A percentile compares a stretch with the other conserved stretches of the same genome.
Conservation (phyloP, 352 stramenopile species). For the Paralagenidium karlingii region DNA sequence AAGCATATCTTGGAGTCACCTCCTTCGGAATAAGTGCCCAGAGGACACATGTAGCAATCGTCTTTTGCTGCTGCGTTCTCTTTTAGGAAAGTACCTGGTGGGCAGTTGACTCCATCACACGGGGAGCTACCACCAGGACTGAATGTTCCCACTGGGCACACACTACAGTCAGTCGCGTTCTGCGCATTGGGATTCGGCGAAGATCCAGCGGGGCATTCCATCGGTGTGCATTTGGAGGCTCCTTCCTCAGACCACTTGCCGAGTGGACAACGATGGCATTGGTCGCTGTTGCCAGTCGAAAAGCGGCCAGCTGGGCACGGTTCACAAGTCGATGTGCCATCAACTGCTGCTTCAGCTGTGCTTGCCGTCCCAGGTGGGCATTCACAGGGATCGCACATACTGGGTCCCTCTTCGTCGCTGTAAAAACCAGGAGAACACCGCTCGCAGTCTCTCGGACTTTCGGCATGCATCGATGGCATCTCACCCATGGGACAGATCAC, state of each 20-base stretch:
- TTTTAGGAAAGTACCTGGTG: conserved; percentile 11
- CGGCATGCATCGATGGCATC: conserved; percentile 18
- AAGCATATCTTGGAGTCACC: conserved; percentile 13
- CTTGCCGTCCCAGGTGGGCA: conserved; percentile 16
- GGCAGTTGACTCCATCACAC: conserved; percentile 14
- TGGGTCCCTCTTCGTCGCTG: conserved; percentile 15
- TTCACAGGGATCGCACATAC: conserved; percentile 22
- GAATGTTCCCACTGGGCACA: conserved; percentile 19
- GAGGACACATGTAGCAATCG: conserved; percentile 19
- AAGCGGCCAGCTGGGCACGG: conserved; percentile 12
- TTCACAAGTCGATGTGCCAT: conserved; percentile 7
- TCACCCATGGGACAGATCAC: conserved; percentile 11
- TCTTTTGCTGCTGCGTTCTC: conserved; percentile 9
- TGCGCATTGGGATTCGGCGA: conserved; percentile 12
- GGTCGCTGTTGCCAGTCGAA: conserved; percentile 16
- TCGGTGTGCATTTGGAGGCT: conserved; percentile 11
- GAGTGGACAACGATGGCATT: conserved; percentile 19
- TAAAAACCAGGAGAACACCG: conserved; percentile 20
- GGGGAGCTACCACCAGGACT: conserved; percentile 10
- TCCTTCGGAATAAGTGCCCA: conserved; percentile 20
- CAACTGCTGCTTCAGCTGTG: conserved; percentile 1
- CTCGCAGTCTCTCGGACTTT: conserved; percentile 11
- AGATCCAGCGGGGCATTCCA: conserved; percentile 15
- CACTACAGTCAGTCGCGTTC: conserved; percentile 22
- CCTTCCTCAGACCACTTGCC: conserved; percentile 15